A percentile compares a stretch with the other conserved stretches of the same genome.
phyloP scores from a whole-genome alignment of 2,329 filamentous ascomycete species.

The Colletotrichum neosansevieriae region DNA sequence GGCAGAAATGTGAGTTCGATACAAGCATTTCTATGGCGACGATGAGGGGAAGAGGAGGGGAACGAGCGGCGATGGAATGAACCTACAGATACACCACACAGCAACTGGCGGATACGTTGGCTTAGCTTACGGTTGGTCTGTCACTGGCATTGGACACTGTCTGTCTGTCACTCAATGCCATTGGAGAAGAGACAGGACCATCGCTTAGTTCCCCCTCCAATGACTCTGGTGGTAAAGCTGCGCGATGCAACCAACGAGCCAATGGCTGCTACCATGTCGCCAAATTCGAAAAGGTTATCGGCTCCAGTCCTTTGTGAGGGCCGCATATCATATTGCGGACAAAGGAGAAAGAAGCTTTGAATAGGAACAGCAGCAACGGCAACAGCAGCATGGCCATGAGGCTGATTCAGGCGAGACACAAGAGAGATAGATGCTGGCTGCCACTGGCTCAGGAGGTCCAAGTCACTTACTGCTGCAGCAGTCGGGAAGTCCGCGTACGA shows the following conservation, averaged over 20 bases:
- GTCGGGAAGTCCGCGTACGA: background rate
- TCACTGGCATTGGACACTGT: slow-evolving; percentile 6
- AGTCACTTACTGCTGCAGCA: slow-evolving; percentile 8
- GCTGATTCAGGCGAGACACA: slow-evolving; percentile 14
- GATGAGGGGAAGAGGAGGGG: background rate
- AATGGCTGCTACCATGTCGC: slow-evolving; percentile 9
- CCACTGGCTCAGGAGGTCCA: slow-evolving; percentile 14
- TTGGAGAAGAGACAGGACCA: background rate
- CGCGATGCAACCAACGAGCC: slow-evolving; percentile 17
- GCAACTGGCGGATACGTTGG: background rate
- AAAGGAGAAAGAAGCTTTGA: slow-evolving; percentile 12
- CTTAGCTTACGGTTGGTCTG: no score
- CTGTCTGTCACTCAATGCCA: slow-evolving; percentile 19
- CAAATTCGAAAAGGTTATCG: background rate
- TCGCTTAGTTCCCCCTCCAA: background rate
- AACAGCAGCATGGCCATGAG: background rate
- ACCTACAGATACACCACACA: background rate
- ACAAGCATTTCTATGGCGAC: slow-evolving; percentile 9
- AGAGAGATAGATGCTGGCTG: background rate
- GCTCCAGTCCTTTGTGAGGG: slow-evolving; percentile 3
- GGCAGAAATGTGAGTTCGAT: background rate
- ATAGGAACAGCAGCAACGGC: background rate
- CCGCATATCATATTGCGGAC: slow-evolving; percentile 6
- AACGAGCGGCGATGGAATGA: slow-evolving; percentile 26
- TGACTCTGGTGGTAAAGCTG: background rate